A percentile compares a stretch with the other conserved stretches of the same genome.
These are phyloP conservation scores for Copromyces sp. DNA, from an alignment of 495 filamentous ascomycete species.

Conservation along the genomic window DNA sequence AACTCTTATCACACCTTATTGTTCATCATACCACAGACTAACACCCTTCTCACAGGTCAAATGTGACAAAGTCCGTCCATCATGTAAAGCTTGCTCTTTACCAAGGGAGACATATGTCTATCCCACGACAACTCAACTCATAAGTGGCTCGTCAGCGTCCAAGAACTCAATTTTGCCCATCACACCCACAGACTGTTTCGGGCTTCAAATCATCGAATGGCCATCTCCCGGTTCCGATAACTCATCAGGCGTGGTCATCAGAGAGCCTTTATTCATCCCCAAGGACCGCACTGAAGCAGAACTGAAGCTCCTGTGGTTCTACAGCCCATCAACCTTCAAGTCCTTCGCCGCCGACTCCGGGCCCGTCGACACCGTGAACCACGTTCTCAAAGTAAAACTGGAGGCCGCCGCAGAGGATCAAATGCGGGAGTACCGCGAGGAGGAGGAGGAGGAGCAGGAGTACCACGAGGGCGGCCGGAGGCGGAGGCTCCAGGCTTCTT, in stretches of 20 bases:
- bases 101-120: constrained; percentile 37
- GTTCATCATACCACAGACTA: not conserved
- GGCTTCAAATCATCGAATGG: not conserved
- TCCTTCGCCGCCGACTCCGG: constrained; percentile 29
- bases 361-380: constrained; percentile 19
- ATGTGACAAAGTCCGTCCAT: constrained; percentile 40
- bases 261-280: constrained; percentile 30
- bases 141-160: constrained; percentile 6
- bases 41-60: constrained; percentile 19
- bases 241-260: constrained; percentile 8
- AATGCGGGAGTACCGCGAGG: not conserved
- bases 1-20: not conserved
- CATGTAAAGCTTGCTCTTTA: constrained; percentile 35
- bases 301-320: constrained; percentile 36
- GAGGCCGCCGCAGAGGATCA: constrained; percentile 15
- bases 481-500: not conserved
- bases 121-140: constrained; percentile 3
- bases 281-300: constrained; percentile 19
- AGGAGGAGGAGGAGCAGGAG: not conserved
- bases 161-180: not conserved
- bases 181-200: not conserved
- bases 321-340: constrained; percentile 24
- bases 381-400: constrained; percentile 32
- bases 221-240: constrained; percentile 5
- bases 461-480: not conserved